Evolutionary conservation across 352 stramenopile genomes (phyloP).

Genomic region (Elongisporangium prolatum): DNA sequence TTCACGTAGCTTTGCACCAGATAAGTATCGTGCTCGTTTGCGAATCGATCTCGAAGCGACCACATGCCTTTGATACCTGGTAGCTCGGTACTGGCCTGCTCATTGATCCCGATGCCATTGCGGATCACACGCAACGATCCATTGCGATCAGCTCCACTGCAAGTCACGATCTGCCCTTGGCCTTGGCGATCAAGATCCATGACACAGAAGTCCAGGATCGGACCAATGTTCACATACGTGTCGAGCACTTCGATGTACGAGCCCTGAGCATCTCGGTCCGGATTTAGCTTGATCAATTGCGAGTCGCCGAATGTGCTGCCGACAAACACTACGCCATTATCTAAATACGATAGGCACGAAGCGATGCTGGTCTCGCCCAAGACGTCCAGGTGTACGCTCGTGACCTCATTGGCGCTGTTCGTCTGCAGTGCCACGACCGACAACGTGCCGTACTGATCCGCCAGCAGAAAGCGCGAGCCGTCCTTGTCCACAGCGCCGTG

Average conservation of each 20-base stretch:
- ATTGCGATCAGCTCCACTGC: conserved; percentile 94
- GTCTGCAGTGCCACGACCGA: conserved; percentile 85
- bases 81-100: conserved; percentile 93
- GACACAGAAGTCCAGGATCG: conserved; percentile 98
- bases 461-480: conserved; percentile 84
- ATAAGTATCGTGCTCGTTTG: conserved; percentile 90
- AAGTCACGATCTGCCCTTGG: conserved; percentile 96
- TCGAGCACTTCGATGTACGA: conserved; percentile 94
- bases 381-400: conserved; percentile 88
- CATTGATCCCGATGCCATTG: conserved; percentile 98
- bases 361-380: conserved; percentile 92
- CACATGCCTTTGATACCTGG: conserved; percentile 98
- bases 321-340: conserved; percentile 95
- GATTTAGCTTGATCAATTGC: conserved; percentile 93
- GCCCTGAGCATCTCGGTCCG: conserved; percentile 64
- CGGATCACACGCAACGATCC: conserved; percentile 96
- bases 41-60: conserved; percentile 86
- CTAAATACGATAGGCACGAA: conserved; percentile 91
- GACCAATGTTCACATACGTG: conserved; percentile 96
- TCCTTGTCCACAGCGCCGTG: conserved; percentile 87
- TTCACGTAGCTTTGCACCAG: conserved; percentile 95
- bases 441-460: conserved; percentile 87
- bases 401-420: conserved; percentile 64
- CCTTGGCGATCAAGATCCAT: conserved; percentile 93
- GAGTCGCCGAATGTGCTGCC: conserved; percentile 94